These are phyloP conservation scores for Pulveroboletus sp. DNA, from an alignment of 1,284 basidiomycete species.

Conservation along the genomic window DNA sequence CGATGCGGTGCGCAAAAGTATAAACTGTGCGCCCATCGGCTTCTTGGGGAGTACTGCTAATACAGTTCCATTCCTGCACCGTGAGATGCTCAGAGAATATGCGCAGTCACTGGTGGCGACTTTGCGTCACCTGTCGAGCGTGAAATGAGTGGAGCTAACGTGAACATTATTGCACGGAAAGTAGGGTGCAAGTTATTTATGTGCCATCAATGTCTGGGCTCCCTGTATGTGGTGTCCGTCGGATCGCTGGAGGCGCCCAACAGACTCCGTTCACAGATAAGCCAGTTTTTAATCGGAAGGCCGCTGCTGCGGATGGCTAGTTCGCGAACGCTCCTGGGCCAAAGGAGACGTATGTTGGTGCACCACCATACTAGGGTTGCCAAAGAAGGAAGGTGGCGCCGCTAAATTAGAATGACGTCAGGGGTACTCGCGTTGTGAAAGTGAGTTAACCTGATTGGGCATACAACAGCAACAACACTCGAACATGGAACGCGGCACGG, in stretches of 20 bases:
- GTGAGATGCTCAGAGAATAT: too few species aligned
- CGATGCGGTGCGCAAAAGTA: too few species aligned
- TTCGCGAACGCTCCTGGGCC: neutral
- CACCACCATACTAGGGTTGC: too few species aligned
- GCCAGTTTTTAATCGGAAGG: neutral
- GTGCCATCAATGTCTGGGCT: too few species aligned
- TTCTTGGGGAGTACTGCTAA: neutral
- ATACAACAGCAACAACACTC: neutral
- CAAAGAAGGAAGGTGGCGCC: too few species aligned
- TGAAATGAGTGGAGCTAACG: neutral
- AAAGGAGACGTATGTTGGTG: conserved; percentile 21
- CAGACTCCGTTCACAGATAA: neutral
- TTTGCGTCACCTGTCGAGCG: neutral
- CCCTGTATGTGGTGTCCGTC: neutral
- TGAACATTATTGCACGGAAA: neutral
- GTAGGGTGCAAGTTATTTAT: conserved; percentile 2
- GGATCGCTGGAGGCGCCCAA: neutral
- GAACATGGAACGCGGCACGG: neutral
- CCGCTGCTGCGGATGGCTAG: neutral
- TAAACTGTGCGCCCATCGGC: neutral
- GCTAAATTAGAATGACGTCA: conserved; percentile 25
- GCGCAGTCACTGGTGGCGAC: too few species aligned
- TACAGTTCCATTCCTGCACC: neutral
- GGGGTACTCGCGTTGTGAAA: conserved; percentile 9
- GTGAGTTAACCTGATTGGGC: neutral